Conservation (phyloP, 192 early-diverging fungal species). For the Entomortierella parvispora region DNA sequence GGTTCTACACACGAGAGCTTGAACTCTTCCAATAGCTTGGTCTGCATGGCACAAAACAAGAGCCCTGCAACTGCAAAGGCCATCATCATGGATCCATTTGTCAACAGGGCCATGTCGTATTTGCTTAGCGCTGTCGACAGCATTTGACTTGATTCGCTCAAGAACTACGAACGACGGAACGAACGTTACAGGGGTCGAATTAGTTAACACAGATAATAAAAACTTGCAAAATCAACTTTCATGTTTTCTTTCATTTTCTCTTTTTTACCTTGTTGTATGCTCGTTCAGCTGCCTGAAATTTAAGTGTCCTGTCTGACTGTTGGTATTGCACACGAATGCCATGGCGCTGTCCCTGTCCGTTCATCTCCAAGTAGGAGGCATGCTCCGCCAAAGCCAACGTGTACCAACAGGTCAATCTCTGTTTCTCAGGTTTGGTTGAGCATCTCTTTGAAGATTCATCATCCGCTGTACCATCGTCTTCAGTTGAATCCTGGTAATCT, state of each 20-base stretch:
- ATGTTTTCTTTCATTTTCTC: not conserved
- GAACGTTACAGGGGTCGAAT: too few relatives aligned
- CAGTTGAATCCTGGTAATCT: not conserved
- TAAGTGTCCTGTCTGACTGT: not conserved
- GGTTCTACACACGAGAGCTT: constrained; percentile 34
- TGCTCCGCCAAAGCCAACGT: constrained; percentile 34
- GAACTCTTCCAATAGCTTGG: constrained; percentile 22
- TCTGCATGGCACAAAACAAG: constrained; percentile 35
- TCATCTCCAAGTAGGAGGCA: constrained; percentile 32
- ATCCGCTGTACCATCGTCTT: constrained; percentile 13
- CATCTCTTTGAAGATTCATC: constrained; percentile 11
- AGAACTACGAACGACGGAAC: constrained; percentile 44
- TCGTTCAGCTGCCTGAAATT: constrained; percentile 9
- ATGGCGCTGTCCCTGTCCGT: too few relatives aligned
- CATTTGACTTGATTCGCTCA: constrained; percentile 40
- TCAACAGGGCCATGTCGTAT: constrained; percentile 49
- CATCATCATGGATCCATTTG: constrained; percentile 47
- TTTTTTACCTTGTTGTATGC: constrained; percentile 24
- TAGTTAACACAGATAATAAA: too few relatives aligned
- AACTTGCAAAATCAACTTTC: too few relatives aligned
- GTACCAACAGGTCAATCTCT: constrained; percentile 43
- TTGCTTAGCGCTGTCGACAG: constrained; percentile 51
- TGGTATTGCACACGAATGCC: not conserved
- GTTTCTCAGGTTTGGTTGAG: constrained; percentile 17
- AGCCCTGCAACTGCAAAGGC: constrained; percentile 37